A percentile compares a stretch with the other conserved stretches of the same genome.
Evolutionary conservation across 495 filamentous ascomycete genomes (phyloP).

Genomic region (Bathelium albidoporum): DNA sequence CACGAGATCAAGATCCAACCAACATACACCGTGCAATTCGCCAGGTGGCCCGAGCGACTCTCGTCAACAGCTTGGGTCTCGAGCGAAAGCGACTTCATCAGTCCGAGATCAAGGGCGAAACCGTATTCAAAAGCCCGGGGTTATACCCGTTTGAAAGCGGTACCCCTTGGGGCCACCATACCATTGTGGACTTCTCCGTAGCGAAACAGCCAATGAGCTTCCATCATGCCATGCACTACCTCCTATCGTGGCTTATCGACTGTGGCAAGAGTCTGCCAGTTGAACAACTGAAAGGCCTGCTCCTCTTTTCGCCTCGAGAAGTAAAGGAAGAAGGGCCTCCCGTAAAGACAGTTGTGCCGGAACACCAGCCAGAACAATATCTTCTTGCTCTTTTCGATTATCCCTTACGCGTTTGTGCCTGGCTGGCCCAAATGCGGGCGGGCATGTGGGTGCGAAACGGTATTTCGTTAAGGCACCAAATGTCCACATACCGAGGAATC

Average conservation of each 20-base stretch:
- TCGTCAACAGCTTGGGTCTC: constrained; percentile 77
- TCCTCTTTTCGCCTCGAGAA: constrained; percentile 52
- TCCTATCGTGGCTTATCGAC: constrained; percentile 93
- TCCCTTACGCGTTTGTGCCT: constrained; percentile 84
- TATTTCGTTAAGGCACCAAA: constrained; percentile 87
- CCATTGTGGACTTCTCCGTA: constrained; percentile 77
- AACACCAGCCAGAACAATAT: constrained; percentile 55
- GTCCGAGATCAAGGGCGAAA: constrained; percentile 77
- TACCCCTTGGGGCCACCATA: constrained; percentile 30
- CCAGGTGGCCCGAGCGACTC: constrained; percentile 62
- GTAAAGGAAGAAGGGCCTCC: constrained; percentile 43
- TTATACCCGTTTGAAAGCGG: constrained; percentile 65
- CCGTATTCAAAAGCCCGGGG: constrained; percentile 63
- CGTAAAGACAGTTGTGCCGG: constrained; percentile 37
- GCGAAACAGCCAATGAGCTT: constrained; percentile 89
- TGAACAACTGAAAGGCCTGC: constrained; percentile 51
- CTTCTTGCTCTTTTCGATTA: constrained; percentile 85
- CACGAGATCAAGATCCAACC: constrained; percentile 43
- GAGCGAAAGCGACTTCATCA: constrained; percentile 79
- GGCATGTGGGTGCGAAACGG: constrained; percentile 99
- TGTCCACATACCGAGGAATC: constrained; percentile 81
- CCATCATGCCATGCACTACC: constrained; percentile 94
- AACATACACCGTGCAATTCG: constrained; percentile 60
- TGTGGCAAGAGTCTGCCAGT: constrained; percentile 66
- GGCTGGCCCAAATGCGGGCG: constrained; percentile 95